These are phyloP conservation scores for Chalaropsis ovoidea DNA, from an alignment of 2,329 filamentous ascomycete species.

Conservation along the genomic window DNA sequence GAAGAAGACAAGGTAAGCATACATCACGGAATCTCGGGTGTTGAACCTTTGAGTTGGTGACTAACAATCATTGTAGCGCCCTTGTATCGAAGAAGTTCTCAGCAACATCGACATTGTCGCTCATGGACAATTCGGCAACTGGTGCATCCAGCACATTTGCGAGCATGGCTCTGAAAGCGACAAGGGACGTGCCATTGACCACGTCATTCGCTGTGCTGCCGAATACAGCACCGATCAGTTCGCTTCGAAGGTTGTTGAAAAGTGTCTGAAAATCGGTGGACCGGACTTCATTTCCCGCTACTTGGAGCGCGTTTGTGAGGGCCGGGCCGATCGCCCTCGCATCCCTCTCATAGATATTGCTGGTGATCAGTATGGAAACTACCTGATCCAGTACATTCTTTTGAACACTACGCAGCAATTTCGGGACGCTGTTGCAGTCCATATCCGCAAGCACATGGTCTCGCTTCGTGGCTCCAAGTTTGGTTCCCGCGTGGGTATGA, in stretches of 20 bases:
- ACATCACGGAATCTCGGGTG: conserved; percentile 8
- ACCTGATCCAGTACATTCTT: conserved; percentile 93
- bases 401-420: conserved; percentile 80
- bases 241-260: conserved; percentile 97
- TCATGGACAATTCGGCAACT: conserved; percentile 96
- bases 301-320: conserved; percentile 86
- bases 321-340: conserved; percentile 77
- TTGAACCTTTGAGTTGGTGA: neutral
- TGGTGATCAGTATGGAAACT: conserved; percentile 97
- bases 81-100: conserved; percentile 93
- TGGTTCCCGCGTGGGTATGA: conserved; percentile 94
- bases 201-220: conserved; percentile 83
- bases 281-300: conserved; percentile 85
- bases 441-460: conserved; percentile 99
- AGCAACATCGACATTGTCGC: conserved; percentile 91
- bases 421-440: conserved; percentile 81
- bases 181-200: conserved; percentile 85
- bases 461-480: conserved; percentile 97
- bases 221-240: conserved; percentile 99
- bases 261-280: conserved; percentile 94
- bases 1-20: conserved; percentile 85
- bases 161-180: conserved; percentile 88
- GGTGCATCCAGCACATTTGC: conserved; percentile 99
- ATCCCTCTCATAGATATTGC: conserved; percentile 97
- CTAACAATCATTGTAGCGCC: conserved; percentile 52